phyloP scores from a whole-genome alignment of 1,139 yeast species.

The Fermentozyma sake region DNA sequence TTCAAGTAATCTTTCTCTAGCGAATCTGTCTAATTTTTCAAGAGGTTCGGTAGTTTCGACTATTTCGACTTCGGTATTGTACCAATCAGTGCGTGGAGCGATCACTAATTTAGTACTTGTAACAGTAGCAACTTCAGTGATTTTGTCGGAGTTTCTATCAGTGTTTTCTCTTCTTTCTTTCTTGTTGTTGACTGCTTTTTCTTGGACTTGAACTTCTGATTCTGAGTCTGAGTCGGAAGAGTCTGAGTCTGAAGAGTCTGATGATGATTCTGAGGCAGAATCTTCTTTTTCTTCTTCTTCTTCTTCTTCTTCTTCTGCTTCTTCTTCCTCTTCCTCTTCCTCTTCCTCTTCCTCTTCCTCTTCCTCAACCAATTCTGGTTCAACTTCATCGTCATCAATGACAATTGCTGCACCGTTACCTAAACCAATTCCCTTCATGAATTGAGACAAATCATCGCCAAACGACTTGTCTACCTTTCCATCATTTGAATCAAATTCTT shows the following conservation, averaged over 20 bases:
- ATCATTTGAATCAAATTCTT: constrained; percentile 46
- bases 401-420: constrained; percentile 32
- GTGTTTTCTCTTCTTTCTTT: constrained; percentile 17
- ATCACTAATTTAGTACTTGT: constrained; percentile 53
- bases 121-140: constrained; percentile 52
- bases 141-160: constrained; percentile 34
- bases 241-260: constrained; percentile 13
- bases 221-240: constrained; percentile 9
- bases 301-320: constrained; percentile 18
- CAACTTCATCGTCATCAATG: constrained; percentile 30
- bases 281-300: constrained; percentile 17
- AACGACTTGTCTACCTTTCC: constrained; percentile 43
- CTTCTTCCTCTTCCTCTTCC: constrained; percentile 25
- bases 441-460: constrained; percentile 54
- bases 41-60: constrained; percentile 40
- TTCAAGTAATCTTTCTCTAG: constrained; percentile 51
- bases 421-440: constrained; percentile 69
- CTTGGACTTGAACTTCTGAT: constrained; percentile 15
- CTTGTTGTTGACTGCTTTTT: constrained; percentile 9
- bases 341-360: constrained; percentile 25
- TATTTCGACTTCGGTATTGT: too few relatives aligned
- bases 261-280: constrained; percentile 7
- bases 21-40: constrained; percentile 43
- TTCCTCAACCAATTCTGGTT: constrained; percentile 19
- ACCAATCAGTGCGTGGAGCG: constrained; percentile 76